phyloP scores from a whole-genome alignment of 176 grass and related monocot species.

The Juncus inflexus region DNA sequence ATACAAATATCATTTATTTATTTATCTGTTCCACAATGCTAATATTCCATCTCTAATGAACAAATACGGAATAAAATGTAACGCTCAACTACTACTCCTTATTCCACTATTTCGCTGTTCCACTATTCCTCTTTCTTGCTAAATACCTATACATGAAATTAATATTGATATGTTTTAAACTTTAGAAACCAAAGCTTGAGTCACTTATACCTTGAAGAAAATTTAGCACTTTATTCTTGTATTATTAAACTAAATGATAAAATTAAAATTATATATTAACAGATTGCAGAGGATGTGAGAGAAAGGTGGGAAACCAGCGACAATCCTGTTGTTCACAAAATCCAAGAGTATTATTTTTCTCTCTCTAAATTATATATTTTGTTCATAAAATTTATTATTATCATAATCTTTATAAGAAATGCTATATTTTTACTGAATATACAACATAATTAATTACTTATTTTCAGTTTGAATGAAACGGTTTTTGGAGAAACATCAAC shows the following conservation, averaged over 20 bases:
- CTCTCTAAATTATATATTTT: not conserved
- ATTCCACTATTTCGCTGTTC: too few species aligned
- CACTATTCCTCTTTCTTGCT: too few species aligned
- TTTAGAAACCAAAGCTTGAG: too few species aligned
- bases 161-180: too few species aligned
- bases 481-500: constrained; percentile 85
- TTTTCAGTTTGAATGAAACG: constrained; percentile 86
- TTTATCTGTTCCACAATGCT: too few species aligned
- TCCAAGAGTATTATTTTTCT: constrained; percentile 28
- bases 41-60: too few species aligned
- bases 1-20: too few species aligned
- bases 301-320: constrained; percentile 98
- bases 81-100: too few species aligned
- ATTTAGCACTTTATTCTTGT: not conserved
- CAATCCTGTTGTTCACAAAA: constrained; percentile 51
- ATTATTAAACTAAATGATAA: not conserved
- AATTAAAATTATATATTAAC: constrained; percentile 27
- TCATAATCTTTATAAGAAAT: not conserved
- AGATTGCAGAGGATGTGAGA: constrained; percentile 91
- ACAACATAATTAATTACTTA: not conserved
- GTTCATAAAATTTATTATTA: too few species aligned
- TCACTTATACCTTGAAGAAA: too few species aligned
- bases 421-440: constrained; percentile 2
- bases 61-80: too few species aligned
- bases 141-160: too few species aligned